Conservation (phyloP, 805 yeast species). For the Nakazawaea ishiwadae region DNA sequence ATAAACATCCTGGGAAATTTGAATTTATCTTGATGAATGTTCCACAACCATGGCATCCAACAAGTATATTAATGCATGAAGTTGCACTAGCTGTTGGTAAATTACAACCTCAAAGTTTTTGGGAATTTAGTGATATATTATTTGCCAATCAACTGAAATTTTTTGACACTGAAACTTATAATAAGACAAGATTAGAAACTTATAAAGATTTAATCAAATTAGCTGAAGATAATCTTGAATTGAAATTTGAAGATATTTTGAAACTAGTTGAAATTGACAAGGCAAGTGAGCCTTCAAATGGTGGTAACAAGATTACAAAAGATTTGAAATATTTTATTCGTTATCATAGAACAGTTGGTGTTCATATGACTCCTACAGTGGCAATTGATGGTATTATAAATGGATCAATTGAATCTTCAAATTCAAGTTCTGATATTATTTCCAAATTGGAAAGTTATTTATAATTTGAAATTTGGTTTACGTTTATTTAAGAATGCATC, state of each 20-base stretch:
- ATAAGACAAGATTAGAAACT: constrained; percentile 50
- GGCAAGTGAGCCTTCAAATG: constrained; percentile 34
- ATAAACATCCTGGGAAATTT: constrained; percentile 43
- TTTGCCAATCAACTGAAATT: constrained; percentile 51
- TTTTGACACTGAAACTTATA: constrained; percentile 57
- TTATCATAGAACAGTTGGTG: constrained; percentile 69
- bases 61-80: constrained; percentile 64
- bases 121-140: constrained; percentile 52
- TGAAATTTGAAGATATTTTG: constrained; percentile 32
- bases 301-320: constrained; percentile 52
- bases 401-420: constrained; percentile 57
- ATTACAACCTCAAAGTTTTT: constrained; percentile 45
- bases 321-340: constrained; percentile 74
- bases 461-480: constrained; percentile 24
- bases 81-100: constrained; percentile 67
- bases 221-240: constrained; percentile 33
- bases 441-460: constrained; percentile 30
- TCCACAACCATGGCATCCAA: constrained; percentile 91
- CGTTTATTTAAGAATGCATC: constrained; percentile 44
- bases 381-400: constrained; percentile 62
- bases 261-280: constrained; percentile 27
- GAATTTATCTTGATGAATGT: constrained; percentile 66
- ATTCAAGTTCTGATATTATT: constrained; percentile 37
- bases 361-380: constrained; percentile 85
- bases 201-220: constrained; percentile 48